A percentile compares a stretch with the other conserved stretches of the same genome.
Conservation (phyloP, 345 rosid genomes). For the Lumnitzera racemosa region DNA sequence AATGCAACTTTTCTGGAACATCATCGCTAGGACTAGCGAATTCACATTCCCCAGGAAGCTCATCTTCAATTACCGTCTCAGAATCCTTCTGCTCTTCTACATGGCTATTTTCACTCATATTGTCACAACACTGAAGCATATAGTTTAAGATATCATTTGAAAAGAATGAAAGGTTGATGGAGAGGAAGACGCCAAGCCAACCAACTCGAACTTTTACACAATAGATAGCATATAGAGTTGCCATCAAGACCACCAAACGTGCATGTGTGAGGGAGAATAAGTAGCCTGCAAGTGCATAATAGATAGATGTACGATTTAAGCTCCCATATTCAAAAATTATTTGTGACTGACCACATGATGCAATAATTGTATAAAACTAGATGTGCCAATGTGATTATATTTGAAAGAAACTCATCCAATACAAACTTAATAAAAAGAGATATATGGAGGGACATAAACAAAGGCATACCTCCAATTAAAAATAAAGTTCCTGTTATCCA, state of each 20-base stretch:
- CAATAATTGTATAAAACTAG: not conserved
- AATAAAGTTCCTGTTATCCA: slow-evolving; percentile 94
- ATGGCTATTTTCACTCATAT: slow-evolving; percentile 46
- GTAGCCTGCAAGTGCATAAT: slow-evolving; percentile 55
- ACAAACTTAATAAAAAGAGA: not conserved
- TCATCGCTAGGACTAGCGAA: slow-evolving; percentile 43
- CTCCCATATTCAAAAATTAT: not conserved
- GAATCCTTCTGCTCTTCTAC: slow-evolving; percentile 59
- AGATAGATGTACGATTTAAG: slow-evolving; percentile 6
- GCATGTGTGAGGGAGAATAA: slow-evolving; percentile 91
- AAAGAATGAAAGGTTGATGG: slow-evolving; percentile 79
- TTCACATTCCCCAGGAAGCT: slow-evolving; percentile 49
- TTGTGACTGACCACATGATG: not conserved
- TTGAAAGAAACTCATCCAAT: not conserved
- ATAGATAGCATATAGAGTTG: slow-evolving; percentile 60
- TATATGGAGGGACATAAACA: slow-evolving; percentile 1
- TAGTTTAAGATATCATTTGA: slow-evolving; percentile 73
- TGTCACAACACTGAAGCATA: slow-evolving; percentile 79
- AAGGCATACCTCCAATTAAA: slow-evolving; percentile 81
- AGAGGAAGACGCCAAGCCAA: slow-evolving; percentile 83
- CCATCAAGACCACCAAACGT: slow-evolving; percentile 72
- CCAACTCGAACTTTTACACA: slow-evolving; percentile 87
- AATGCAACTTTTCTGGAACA: slow-evolving; percentile 46
- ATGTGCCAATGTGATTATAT: not conserved
- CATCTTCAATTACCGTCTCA: slow-evolving; percentile 58